Base-by-base conservation (phyloP, 2,329 filamentous ascomycete genomes). In the Trichophyton verrucosum region DNA sequence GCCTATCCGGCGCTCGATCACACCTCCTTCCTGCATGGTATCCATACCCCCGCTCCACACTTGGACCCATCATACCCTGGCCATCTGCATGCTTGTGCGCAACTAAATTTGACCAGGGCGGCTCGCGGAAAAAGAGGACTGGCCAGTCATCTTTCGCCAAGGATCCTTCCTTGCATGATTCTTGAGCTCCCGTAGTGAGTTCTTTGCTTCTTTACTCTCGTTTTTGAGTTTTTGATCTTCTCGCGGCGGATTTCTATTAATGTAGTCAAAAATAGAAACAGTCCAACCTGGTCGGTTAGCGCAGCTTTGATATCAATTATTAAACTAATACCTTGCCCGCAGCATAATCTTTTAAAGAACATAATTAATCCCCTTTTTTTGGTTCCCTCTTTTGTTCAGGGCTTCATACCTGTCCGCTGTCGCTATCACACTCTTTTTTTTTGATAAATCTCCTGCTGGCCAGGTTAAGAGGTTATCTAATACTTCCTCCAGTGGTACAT, bases 81-180 rank as follows among this genome's bases (percentile, higher is more conserved):
- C 33, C 33, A 42, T 7, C 56, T 44, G 56, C 20, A 55, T 55
- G 30, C 49, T 55, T 61, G 53, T n/a, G 58, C 59, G 44, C 58
- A 62, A 46, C 47, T 36, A 46, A 33, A 53, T 40, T 55, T 38
- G 61, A 40, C 44, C 40, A 33, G 60, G 55, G 62, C 60, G 58
- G 55, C 47, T 59, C 53, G 61, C 62, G 62, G 33, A 38, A 62
- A 64, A 65, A 57, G 62, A 63, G 61, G 53, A 47, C 40, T 59
- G 57, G 15, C 36, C 42, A 24, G 27, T 49, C 38, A 44, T 11
- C 46, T 42, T 47, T 7, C 47, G 57, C 57, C 40, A 59, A 49
- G 44, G 15, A 6, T 13, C 3, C 40, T 36, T 58, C 56, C 56
- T 42, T 46, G 56, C 36, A 42, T 58, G 27, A 47, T 20, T 24